These are phyloP conservation scores for Solanum rostratum DNA, from an alignment of 257 asterid genomes.

Conservation along the genomic window DNA sequence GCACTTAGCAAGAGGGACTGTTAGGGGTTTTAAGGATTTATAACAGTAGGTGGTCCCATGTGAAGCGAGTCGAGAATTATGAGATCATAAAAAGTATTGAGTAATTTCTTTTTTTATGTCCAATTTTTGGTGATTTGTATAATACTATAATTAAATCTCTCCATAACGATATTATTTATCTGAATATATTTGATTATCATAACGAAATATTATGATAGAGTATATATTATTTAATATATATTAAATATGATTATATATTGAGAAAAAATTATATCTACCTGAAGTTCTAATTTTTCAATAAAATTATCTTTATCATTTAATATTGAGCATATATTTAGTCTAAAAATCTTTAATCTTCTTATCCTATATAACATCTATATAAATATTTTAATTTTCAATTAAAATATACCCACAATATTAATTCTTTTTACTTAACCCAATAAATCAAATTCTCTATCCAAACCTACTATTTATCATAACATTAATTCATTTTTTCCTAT, in stretches of 20 bases:
- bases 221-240: background rate
- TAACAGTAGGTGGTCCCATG: background rate
- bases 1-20: background rate
- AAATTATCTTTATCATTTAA: background rate
- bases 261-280: background rate
- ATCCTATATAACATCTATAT: no score
- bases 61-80: background rate
- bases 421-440: no score
- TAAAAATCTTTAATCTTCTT: no score
- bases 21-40: background rate
- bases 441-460: background rate
- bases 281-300: background rate
- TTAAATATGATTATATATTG: background rate
- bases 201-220: background rate
- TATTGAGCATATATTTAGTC: no score
- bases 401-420: no score
- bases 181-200: no score
- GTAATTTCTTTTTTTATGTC: background rate
- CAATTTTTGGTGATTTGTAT: fast-evolving
- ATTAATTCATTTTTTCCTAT: background rate
- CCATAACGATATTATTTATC: no score
- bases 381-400: no score
- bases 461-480: background rate
- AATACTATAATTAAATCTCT: background rate
- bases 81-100: background rate